Evolutionary conservation across 495 filamentous ascomycete species (phyloP), one percentile per base, ranked within the genome.

Genomic region (Astrocystis sublimbata): DNA sequence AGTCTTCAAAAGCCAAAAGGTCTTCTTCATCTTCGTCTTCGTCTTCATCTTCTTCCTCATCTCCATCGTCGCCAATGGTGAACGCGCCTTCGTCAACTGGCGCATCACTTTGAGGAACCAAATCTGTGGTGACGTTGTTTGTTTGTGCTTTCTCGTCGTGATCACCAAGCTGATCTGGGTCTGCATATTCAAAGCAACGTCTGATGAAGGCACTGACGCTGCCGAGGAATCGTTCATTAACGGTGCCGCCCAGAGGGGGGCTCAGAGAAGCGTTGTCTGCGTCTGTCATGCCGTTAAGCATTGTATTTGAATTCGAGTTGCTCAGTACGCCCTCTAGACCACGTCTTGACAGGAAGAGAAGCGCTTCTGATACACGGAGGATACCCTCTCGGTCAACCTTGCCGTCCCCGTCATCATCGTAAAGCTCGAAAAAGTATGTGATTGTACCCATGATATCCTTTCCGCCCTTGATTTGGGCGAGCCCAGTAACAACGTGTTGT

Each of bases 301-400:
- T 64, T 2, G 71, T 38, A 30, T 60, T 75, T 21, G 79, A 77
- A 46, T 60, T 73, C 1, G 77, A 75, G 30, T 86, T 82, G 35
- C 82, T 86, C 49, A 88, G 78, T 0, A 83, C 81, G 5, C 88
- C 88, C 56, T 92, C 89, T n/a, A 96, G 83, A 1, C 93, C 94
- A 56, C 92, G 79, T 6, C 94, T 84, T 1, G 92, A 96, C 5
- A 98, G 85, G 78, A 98, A 98, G 3, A 98, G 79, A 33, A 98
- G 79, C 0, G 92, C 92, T 76, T 98, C 94, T 1, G 92, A 97
- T 64, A 98, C 97, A 54, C 92, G 83, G 45, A 98, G 77, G 59
- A 98, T 98, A 17, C 94, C 94, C 74, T 98, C 94, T 4, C 96
- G 87, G 74, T 98, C 94, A n/a, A 98, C 92, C 64, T 85, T 89